Base-by-base conservation (phyloP, 345 rosid genomes). In the Camelina hispida region DNA sequence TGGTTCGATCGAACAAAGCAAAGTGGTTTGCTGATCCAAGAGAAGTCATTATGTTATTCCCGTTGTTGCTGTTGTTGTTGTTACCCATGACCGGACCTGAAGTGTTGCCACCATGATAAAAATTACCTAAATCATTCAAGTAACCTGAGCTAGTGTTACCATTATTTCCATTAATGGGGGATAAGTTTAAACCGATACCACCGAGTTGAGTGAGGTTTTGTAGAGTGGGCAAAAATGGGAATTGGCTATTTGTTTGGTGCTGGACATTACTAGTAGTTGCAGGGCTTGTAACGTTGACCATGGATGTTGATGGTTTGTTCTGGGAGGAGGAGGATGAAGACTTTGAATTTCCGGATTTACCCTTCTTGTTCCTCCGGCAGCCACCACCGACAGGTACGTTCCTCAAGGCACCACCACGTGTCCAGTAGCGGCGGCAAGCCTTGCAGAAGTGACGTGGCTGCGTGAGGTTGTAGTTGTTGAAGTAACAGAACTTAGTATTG, bases 371-470 rank as follows among this genome's bases (percentile, higher is more conserved):
- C 48, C 78, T 78, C 70, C 81, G 74, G 46, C 81, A 78, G 44
- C 81, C 78, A 47, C 81, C 81, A 43, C 81, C 81, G 7, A 78
- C 81, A 7, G 81, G 81, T 2, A 78, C 81, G 70, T 78, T 78
- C 65, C 81, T 72, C 59, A 78, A 72, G 69, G 81, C 81, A 0
- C 81, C 81, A 0, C 81, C 81, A 23, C 68, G 81, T 72, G 81
- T 78, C 81, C 81, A 78, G 52, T 78, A 78, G 18, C 81, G 81
- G 40, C 81, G 81, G 22, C 81, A 78, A n/a, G 81, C 81, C 25
- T 78, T 78, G 65, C 81, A 78, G 53, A 78, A 78, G 74, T 78
- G 74, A 47, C 81, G 81, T 51, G 81, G 81, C 81, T 78, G 81
- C 17, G 81, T 66, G 66, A 78, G 81, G 78, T 72, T 78, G 66